These are phyloP conservation scores for Malus orientalis DNA, from an alignment of 306 rosid species.

Conservation along the genomic window DNA sequence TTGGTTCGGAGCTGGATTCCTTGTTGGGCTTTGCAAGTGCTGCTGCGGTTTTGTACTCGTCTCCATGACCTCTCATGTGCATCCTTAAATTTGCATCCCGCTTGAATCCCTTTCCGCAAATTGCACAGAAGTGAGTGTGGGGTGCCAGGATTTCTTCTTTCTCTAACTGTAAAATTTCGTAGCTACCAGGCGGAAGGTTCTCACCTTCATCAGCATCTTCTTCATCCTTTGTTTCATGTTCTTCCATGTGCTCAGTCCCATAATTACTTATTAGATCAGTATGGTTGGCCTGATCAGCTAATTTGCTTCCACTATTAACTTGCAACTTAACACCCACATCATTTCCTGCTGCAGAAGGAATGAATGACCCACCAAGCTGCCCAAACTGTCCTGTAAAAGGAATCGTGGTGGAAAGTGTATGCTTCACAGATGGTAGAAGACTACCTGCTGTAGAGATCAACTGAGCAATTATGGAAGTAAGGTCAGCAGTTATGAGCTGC, in stretches of 20 bases:
- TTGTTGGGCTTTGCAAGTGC: constrained; percentile 91
- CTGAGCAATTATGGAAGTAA: constrained; percentile 84
- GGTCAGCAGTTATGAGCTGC: constrained; percentile 85
- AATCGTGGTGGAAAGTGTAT: constrained; percentile 29
- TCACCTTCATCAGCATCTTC: constrained; percentile 90
- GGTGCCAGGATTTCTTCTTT: constrained; percentile 99
- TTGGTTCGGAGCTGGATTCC: constrained; percentile 55
- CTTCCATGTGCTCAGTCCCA: constrained; percentile 60
- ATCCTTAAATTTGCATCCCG: constrained; percentile 93
- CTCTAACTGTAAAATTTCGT: constrained; percentile 85
- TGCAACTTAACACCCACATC: constrained; percentile 32
- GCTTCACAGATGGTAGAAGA: constrained; percentile 80
- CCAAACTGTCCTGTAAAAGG: constrained; percentile 44
- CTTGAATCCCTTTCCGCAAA: constrained; percentile 98
- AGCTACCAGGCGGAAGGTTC: constrained; percentile 85
- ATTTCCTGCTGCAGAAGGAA: constrained; percentile 34
- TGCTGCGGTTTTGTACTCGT: constrained; percentile 92
- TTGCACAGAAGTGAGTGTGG: constrained; percentile 91
- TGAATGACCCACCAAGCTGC: constrained; percentile 35
- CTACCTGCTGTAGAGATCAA: constrained; percentile 88
- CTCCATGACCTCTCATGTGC: constrained; percentile 99
- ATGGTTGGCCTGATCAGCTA: constrained; percentile 40
- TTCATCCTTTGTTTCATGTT: constrained; percentile 80
- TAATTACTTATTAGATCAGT: constrained; percentile 28
- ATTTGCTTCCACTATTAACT: constrained; percentile 30